Evolutionary conservation across 202 grass and related monocot species (phyloP), one percentile per base, ranked within the genome.

Genomic region (Schoenoplectus tabernaemontani): DNA sequence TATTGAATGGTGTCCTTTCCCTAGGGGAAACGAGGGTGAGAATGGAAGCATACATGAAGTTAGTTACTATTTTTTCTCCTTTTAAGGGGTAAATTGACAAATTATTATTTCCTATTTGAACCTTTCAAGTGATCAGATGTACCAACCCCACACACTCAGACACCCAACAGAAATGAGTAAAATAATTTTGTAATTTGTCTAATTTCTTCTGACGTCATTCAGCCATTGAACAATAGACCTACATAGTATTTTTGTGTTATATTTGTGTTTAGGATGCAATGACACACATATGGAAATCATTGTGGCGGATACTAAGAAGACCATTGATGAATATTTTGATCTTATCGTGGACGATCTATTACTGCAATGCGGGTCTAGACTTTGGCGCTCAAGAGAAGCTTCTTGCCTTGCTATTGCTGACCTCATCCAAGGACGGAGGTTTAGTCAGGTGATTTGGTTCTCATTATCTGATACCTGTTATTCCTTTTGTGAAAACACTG

Each of bases 281-380:
- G 94, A 89, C 37, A 13, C 94, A 97, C 64, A 97, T 97, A 80
- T 97, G 94, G 94, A 97, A 97, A 85, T 90, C 93, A 97, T 97
- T 81, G 89, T 97, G 22, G 72, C 84, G 66, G 94, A 97, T 89
- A 82, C 94, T 5, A 97, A 93, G 79, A 93, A 92, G 73, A 88
- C 94, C 43, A 90, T 97, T 65, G 94, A 97, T 87, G 94, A 94
- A 79, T 87, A 93, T 84, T 97, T 84, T 64, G 91, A 97, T 82
- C 20, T 86, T 53, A 97, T 94, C 84, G 76, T 92, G 38, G 91
- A 93, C 69, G 94, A 97, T 93, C 83, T 97, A 80, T 87, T 94
- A 80, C 70, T 86, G 83, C 94, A 97, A 86, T 97, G 89, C 84
- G 94, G 94, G 74, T 97, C 94, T 48, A 93, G 94, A 87, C 87